Evolutionary conservation across 225 moss, liverwort and hornwort species (phyloP).

Genomic region (Climacium dendroides): DNA sequence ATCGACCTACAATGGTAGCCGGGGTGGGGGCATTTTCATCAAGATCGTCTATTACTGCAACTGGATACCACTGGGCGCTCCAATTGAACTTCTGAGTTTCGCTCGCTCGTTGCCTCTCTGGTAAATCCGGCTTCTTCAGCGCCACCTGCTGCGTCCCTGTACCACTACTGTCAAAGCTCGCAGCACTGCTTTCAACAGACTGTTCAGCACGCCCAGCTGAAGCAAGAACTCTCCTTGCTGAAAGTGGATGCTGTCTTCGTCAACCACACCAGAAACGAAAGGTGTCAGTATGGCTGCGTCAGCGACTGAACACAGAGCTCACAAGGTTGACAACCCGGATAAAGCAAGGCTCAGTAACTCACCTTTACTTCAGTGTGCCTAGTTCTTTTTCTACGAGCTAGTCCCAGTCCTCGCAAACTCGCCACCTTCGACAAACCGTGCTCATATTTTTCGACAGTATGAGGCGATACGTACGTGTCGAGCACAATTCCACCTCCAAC

Average conservation of each 20-base stretch:
- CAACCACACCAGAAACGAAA: not conserved
- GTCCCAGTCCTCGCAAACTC: not conserved
- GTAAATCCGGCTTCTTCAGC: not conserved
- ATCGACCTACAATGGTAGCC: conserved; percentile 53
- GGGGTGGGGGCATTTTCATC: conserved; percentile 49
- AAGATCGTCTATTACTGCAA: conserved; percentile 32
- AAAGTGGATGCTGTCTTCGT: not conserved
- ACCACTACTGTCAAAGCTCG: not conserved
- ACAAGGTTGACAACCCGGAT: not conserved
- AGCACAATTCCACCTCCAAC: not conserved
- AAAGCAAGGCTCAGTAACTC: not conserved
- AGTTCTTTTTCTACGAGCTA: not conserved
- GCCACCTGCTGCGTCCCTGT: not conserved
- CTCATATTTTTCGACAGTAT: not conserved
- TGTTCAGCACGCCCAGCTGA: not conserved
- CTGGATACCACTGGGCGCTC: conserved; percentile 74
- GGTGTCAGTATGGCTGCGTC: not conserved
- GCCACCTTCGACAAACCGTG: not conserved
- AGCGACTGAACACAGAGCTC: not conserved
- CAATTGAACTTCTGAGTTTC: conserved; percentile 29
- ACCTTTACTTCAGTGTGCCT: not conserved
- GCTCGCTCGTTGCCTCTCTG: not conserved
- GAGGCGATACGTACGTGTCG: not conserved
- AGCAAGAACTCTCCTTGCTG: not conserved
- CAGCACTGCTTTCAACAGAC: not conserved